A percentile compares a stretch with the other conserved stretches of the same genome.
Conservation (phyloP, 768 basidiomycete species). For the Lentinula guzmanii region DNA sequence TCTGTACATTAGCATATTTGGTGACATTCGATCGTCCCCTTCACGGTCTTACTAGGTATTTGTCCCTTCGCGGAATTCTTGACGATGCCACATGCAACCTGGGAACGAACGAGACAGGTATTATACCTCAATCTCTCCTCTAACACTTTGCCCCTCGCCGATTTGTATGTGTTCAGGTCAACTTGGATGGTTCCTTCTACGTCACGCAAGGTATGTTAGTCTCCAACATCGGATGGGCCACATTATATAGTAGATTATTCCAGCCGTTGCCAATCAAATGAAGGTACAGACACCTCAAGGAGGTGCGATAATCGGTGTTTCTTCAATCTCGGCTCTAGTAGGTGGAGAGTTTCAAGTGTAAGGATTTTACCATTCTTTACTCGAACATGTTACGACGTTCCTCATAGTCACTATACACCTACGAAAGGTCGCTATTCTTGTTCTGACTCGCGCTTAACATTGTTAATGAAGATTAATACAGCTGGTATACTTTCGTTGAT, state of each 20-base stretch:
- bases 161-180: conserved; percentile 39
- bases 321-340: conserved; percentile 75
- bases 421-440: conserved; percentile 40
- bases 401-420: conserved; percentile 59
- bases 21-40: conserved; percentile 7
- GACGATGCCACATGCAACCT: conserved; percentile 56
- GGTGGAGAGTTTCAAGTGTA: conserved; percentile 69
- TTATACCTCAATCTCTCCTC: neutral
- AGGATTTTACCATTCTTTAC: conserved; percentile 2
- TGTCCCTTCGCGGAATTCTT: conserved; percentile 76
- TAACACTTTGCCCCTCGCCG: neutral
- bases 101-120: conserved; percentile 56
- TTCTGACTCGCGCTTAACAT: neutral
- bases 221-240: neutral
- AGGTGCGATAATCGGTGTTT: conserved; percentile 70
- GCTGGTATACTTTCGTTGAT: conserved; percentile 73
- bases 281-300: conserved; percentile 60
- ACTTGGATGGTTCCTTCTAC: conserved; percentile 74
- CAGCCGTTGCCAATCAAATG: conserved; percentile 74
- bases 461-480: neutral
- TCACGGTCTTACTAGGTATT: conserved; percentile 52
- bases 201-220: conserved; percentile 46
- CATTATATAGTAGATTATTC: conserved; percentile 5
- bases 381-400: neutral
- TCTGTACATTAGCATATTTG: neutral